Conservation (phyloP, 2,329 filamentous ascomycete species). For the Clarireedia paspali region DNA sequence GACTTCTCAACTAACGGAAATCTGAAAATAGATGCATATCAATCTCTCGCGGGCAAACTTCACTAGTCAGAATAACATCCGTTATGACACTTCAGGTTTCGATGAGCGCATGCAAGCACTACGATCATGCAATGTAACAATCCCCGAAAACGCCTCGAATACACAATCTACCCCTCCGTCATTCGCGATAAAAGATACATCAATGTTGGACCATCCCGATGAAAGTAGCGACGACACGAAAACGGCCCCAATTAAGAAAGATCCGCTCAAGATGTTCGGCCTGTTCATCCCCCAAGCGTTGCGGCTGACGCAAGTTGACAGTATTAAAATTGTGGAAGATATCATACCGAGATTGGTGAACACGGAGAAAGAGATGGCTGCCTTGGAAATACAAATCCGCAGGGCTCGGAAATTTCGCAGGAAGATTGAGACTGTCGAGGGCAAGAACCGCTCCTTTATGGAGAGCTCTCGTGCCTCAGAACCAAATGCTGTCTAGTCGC, state of each 20-base stretch:
- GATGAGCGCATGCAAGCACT: conserved; percentile 65
- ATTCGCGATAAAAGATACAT: not conserved
- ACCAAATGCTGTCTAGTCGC: not conserved
- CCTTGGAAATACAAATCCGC: conserved; percentile 62
- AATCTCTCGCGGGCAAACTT: conserved; percentile 68
- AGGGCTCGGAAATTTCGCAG: conserved; percentile 37
- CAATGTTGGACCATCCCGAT: not conserved
- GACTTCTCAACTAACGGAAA: not conserved
- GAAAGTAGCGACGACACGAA: conserved; percentile 3
- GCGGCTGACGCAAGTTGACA: conserved; percentile 50
- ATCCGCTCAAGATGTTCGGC: conserved; percentile 53
- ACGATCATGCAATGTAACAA: conserved; percentile 35
- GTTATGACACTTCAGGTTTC: conserved; percentile 64
- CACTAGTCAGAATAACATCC: conserved; percentile 50
- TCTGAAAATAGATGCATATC: conserved; percentile 18
- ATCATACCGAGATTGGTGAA: conserved; percentile 50
- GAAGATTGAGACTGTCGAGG: conserved; percentile 1
- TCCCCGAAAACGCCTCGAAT: conserved; percentile 8
- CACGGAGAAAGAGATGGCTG: conserved; percentile 52
- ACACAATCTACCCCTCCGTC: conserved; percentile 26
- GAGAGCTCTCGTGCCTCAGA: not conserved
- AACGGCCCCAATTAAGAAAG: conserved; percentile 21
- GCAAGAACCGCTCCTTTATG: not conserved
- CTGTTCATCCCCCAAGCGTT: conserved; percentile 41
- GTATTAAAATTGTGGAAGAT: conserved; percentile 47